Evolutionary conservation across 2,329 filamentous ascomycete genomes (phyloP).

Genomic region (Elsinoe arachidis): DNA sequence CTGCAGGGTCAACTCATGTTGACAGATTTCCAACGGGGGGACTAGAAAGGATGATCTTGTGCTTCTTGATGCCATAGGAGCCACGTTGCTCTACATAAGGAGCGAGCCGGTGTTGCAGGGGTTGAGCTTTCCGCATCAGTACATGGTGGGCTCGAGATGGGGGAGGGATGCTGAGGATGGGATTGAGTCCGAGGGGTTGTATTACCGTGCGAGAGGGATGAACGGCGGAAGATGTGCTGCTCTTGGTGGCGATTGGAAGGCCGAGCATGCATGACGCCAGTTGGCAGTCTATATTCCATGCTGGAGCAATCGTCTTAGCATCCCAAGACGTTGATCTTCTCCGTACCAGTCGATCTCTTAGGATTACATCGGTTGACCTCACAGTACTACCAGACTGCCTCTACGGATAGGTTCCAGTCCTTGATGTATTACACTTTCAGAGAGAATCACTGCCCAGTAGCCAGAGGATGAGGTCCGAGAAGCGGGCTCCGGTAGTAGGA

Average conservation of each 20-base stretch:
- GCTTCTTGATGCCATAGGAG: constrained; percentile 30
- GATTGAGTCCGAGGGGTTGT: constrained; percentile 32
- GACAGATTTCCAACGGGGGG: constrained; percentile 19
- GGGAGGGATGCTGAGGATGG: constrained; percentile 29
- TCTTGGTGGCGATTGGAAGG: constrained; percentile 2
- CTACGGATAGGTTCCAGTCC: too few relatives aligned
- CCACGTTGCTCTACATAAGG: constrained; percentile 30
- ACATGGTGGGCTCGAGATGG: constrained; percentile 31
- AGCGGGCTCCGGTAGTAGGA: too few relatives aligned
- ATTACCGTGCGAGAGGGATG: constrained; percentile 20
- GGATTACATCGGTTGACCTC: too few relatives aligned
- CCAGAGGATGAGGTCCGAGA: too few relatives aligned
- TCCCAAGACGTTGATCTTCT: too few relatives aligned
- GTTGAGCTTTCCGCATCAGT: constrained; percentile 28
- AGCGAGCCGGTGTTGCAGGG: constrained; percentile 28
- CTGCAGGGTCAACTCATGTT: neutral
- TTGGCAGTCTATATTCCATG: too few relatives aligned
- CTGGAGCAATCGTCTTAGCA: too few relatives aligned
- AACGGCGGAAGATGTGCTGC: neutral
- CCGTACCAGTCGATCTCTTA: too few relatives aligned
- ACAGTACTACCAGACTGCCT: too few relatives aligned
- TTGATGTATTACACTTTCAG: too few relatives aligned
- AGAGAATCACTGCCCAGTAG: too few relatives aligned
- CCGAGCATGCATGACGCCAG: too few relatives aligned
- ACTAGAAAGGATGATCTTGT: constrained; percentile 26